Evolutionary conservation across 2,329 filamentous ascomycete genomes (phyloP).

Genomic region (Alternaria longipes): DNA sequence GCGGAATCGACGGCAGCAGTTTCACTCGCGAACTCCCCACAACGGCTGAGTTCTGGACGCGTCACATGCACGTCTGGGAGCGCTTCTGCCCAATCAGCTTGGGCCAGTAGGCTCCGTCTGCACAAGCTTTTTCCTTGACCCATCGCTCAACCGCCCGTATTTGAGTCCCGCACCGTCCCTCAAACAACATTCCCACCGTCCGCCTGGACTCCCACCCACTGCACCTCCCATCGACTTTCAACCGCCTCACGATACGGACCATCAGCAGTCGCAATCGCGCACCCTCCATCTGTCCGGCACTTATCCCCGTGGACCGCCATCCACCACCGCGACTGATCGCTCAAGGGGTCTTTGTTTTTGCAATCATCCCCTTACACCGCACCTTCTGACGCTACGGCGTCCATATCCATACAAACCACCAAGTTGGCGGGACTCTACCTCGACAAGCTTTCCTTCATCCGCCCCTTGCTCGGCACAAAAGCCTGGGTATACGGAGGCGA

Average conservation of each 20-base stretch:
- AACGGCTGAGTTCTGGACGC: background rate
- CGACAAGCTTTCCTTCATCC: conserved; percentile 76
- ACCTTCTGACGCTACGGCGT: conserved; percentile 52
- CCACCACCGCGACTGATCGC: conserved; percentile 41
- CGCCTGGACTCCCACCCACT: conserved; percentile 33
- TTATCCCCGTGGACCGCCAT: conserved; percentile 25
- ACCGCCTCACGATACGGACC: conserved; percentile 4
- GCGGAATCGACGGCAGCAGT: conserved; percentile 7
- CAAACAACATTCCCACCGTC: conserved; percentile 35
- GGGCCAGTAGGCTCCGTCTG: conserved; percentile 7
- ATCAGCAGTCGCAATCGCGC: conserved; percentile 19
- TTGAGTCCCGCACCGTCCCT: conserved; percentile 23
- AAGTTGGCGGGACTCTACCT: conserved; percentile 91
- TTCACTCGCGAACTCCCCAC: conserved; percentile 1
- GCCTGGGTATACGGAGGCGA: conserved; percentile 97
- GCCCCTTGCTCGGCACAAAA: conserved; percentile 90
- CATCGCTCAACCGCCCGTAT: conserved; percentile 10
- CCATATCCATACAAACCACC: conserved; percentile 66
- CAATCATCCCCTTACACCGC: conserved; percentile 26
- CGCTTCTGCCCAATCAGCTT: conserved; percentile 21
- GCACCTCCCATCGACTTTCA: background rate
- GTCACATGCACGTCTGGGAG: conserved; percentile 14
- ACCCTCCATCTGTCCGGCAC: conserved; percentile 22
- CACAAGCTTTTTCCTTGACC: conserved; percentile 20
- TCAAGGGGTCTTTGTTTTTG: conserved; percentile 28